Evolutionary conservation across 2,329 filamentous ascomycete species (phyloP), one percentile per base, ranked within the genome.

Genomic region (Parastagonospora avenae): DNA sequence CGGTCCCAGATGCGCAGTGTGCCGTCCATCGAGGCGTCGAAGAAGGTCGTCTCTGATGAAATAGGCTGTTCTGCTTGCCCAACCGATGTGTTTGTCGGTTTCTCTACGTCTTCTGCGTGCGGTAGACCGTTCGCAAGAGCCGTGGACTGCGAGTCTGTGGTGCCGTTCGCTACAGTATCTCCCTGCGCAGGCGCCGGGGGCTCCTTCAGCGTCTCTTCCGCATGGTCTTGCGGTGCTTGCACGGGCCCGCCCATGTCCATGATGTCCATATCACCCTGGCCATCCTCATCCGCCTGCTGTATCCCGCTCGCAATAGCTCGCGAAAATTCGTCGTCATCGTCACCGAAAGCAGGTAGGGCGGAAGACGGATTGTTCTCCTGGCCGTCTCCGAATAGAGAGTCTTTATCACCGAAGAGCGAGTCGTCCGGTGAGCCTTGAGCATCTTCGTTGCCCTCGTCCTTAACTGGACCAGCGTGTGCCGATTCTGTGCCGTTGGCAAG

Each of bases 1-100:
- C 88, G 81, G 67, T 99, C 96, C 93, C 94, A 99, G 59, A 99
- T 86, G n/a, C 92, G 88, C 38, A 99, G 80, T 0, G 87, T 87
- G 46, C 93, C 92, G 75, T 97, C 89, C 8, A 93, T 91, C 2
- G 91, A 89, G 2, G 94, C 90, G 24, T 92, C 90, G 44, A 99
- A 81, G 71, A 99, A 99, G 0, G 89, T 92, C 4, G 85, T 89
- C 55, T 92, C 85, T 0, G 85, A 91, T 24, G 83, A 84, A 60
- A 66, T 76, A 47, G 71, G 74, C 40, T 68, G 77, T 58, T 69
- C 74, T 8, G 74, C 71, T 54, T 75, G 71, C 2, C 69, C 71
- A 11, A 54, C 39, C 10, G 54, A 53, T 2, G 47, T 55, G 16
- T 64, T 55, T 30, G 46, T 50, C 15, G 59, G 59, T 15, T 48